Evolutionary conservation across 257 asterid genomes (phyloP), one percentile per base, ranked within the genome.

Genomic region (Linaria vulgaris): DNA sequence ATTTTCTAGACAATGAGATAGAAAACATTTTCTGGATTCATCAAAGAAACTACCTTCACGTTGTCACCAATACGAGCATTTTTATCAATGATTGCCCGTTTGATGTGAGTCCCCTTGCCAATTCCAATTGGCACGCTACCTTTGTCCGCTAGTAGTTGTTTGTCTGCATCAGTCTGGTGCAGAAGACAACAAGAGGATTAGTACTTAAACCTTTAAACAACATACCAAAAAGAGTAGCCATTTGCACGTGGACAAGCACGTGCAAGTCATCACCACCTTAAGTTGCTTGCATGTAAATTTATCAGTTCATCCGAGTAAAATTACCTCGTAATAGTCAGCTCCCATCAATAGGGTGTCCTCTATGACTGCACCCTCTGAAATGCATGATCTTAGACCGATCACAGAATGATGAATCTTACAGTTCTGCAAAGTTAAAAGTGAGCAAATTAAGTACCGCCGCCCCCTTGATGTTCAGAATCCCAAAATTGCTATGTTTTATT

Each of bases 381-480:
- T 85, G 79, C 97, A 90, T 14, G 97, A 90, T 67, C 97, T 78
- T 23, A 90, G 94, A 63, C 97, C 97, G 68, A 90, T 87, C 65
- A 90, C 97, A 17, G 97, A 90, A 64, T 90, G 96, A 72, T 88
- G 92, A 78, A 90, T 90, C 74, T 88, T 90, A 70, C 97, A 90
- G 72, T 90, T 90, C 97, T 90, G 86, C 82, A 71, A 47, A 6
- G 20, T n/a, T n/a, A 44, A 64, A 41, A 39, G 12, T 14, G 49
- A 73, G 48, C 58, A 34, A 41, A 45, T 21, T 31, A 49, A 30
- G 59, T n/a, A n/a, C n/a, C n/a, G n/a, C n/a, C n/a, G n/a, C n/a
- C n/a, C n/a, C n/a, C n/a, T n/a, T n/a, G n/a, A n/a, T n/a, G n/a
- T n/a, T n/a, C n/a, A n/a, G n/a, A n/a, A n/a, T n/a, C n/a, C n/a